Base-by-base conservation (phyloP, 2,329 filamentous ascomycete genomes). In the Dothideomycetes sp. region DNA sequence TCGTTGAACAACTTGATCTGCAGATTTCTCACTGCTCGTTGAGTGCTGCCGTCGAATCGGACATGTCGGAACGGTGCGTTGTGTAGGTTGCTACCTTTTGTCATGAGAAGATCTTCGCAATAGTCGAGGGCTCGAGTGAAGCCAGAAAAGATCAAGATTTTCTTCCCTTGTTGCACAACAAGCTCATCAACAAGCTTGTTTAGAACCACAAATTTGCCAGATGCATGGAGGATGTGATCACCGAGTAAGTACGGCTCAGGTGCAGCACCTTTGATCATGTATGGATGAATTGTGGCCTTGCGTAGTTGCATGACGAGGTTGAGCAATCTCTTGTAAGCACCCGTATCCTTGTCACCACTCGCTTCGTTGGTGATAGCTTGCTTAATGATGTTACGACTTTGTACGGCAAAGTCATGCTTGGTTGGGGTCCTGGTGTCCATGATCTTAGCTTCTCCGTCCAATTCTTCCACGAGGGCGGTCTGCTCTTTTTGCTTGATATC, bases 111-210 rank as follows among this genome's bases (percentile, higher is more conserved):
- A 39, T 74, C 70, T 41, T 76, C 71, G 25, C 66, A 69, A 15
- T 67, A 63, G 45, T 74, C 64, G 0, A 76, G 58, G 3, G 67
- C 70, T 9, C 58, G 56, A 0, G 68, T 73, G 44, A 74, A 76
- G 2, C 69, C 64, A 0, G 71, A 73, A 44, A 77, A 76, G n/a
- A 76, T 70, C 5, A 76, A 55, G 0, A 76, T 59, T 46, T 76
- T 76, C 49, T 70, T 69, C n/a, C 57, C 55, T 34, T 70, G 60
- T 42, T 68, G 63, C 35, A 73, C 52, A 2, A 74, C 65, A 2
- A 68, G 56, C 43, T 71, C 63, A 10, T 63, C 61, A 23, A 73
- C 51, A 4, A 73, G 58, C 49, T 71, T 76, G 33, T 70, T 64
- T 1, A 76, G 55, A 0, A 75, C 58, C 13, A 75, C 68, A 51